Evolutionary conservation across 2,329 filamentous ascomycete genomes (phyloP).

Genomic region (Samsoniella hepiali): DNA sequence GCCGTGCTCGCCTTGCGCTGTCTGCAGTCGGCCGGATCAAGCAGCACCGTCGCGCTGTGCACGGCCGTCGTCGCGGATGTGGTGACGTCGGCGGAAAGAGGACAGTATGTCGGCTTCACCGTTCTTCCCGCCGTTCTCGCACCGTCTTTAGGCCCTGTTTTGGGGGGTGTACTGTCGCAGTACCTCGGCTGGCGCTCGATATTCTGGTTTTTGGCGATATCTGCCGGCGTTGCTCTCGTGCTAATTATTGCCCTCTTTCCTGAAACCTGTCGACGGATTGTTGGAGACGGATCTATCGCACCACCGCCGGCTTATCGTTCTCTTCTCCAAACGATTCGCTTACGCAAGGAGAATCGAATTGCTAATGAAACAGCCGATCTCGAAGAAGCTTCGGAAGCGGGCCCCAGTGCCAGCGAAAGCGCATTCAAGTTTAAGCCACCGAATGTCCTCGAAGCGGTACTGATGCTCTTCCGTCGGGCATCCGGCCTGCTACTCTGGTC

Average conservation of each 20-base stretch:
- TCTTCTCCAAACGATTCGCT: constrained; percentile 30
- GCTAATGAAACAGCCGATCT: background rate
- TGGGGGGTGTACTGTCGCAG: constrained; percentile 56
- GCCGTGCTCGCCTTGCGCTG: constrained; percentile 52
- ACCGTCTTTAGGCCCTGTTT: constrained; percentile 50
- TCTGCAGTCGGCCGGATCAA: constrained; percentile 56
- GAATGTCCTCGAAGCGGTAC: constrained; percentile 40
- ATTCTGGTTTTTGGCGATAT: constrained; percentile 60
- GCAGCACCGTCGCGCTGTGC: constrained; percentile 56
- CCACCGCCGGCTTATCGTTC: constrained; percentile 39
- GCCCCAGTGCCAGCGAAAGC: background rate
- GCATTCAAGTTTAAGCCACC: constrained; percentile 37
- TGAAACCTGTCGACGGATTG: constrained; percentile 47
- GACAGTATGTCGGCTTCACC: constrained; percentile 55
- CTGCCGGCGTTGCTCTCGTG: constrained; percentile 38
- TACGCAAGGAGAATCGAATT: constrained; percentile 21
- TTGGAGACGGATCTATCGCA: constrained; percentile 50
- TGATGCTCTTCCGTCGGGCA: constrained; percentile 41
- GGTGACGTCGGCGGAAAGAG: constrained; percentile 59
- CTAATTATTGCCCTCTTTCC: constrained; percentile 50
- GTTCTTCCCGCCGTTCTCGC: constrained; percentile 47
- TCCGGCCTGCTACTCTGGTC: constrained; percentile 44
- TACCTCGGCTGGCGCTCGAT: constrained; percentile 58
- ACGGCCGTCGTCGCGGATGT: constrained; percentile 62
- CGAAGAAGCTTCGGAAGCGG: background rate